Evolutionary conservation across 2,329 filamentous ascomycete species (phyloP), one percentile per base, ranked within the genome.

Genomic region (Colletotrichum higginsianum): DNA sequence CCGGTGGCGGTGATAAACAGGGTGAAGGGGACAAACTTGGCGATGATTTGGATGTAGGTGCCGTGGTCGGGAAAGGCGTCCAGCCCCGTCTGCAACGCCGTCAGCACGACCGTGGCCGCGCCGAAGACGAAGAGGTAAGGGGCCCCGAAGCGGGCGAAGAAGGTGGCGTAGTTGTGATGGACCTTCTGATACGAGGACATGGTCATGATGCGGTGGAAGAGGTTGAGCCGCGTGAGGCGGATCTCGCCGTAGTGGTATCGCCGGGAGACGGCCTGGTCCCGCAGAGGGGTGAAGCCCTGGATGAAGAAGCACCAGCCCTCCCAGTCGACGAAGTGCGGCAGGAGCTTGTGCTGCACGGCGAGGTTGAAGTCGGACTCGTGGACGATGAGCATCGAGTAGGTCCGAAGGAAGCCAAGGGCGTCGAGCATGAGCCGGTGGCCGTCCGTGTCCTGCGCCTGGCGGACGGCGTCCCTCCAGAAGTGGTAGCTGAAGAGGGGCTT

Each of bases 161-260:
- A 52, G 21, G n/a, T 52, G 49, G 21, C 23, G 49, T 52, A 52
- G 26, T 52, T 52, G 49, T 26, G 49, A 52, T 52, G 49, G 15
- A 52, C n/a, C 21, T 52, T 21, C 23, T 30, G n/a, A 12, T 52
- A 52, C 9, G 49, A 52, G 49, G 21, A 52, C 9, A 52, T 12
- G 2, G 23, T 26, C 9, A 52, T 13, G 7, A 52, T 6, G 12
- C 49, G 23, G 49, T 52, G 49, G 21, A 21, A 23, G 18, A 52
- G 49, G 23, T 83, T 82, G 67, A 82, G 77, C 15, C 80, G 76
- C 4, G 76, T 78, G 15, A 84, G 77, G 5, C 80, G 80, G 18
- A 85, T 76, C 73, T 84, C 82, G 52, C 82, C 82, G 67, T 80
- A 83, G 38, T 75, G 52, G 72, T 80, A 84, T 1, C 83, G 79